phyloP scores from a whole-genome alignment of 495 filamentous ascomycete species.

The Aspergillus asperescens region DNA sequence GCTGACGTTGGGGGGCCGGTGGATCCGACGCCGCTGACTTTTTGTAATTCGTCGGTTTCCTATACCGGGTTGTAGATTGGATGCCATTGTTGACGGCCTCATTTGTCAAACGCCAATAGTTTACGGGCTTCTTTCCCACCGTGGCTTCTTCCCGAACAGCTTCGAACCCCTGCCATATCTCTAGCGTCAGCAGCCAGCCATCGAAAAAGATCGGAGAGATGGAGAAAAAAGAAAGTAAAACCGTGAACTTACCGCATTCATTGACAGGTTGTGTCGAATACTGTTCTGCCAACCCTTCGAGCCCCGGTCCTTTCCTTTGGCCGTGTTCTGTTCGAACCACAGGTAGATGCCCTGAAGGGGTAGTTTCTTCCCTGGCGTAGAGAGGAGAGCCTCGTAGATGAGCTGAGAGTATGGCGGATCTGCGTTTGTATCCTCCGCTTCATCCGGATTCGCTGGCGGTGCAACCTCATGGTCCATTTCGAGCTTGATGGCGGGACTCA shows the following conservation, averaged over 20 bases:
- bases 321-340: conserved; percentile 81
- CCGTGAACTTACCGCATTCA: conserved; percentile 81
- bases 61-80: conserved; percentile 70
- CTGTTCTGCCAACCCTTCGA: conserved; percentile 93
- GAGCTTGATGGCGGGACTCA: conserved; percentile 13
- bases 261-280: conserved; percentile 93
- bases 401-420: conserved; percentile 77
- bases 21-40: conserved; percentile 38
- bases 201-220: conserved; percentile 1
- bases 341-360: conserved; percentile 81
- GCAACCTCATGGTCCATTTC: conserved; percentile 15
- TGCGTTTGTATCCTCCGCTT: conserved; percentile 30
- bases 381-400: conserved; percentile 70
- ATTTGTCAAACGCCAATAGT: conserved; percentile 61
- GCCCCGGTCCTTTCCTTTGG: conserved; percentile 58
- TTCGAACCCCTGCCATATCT: conserved; percentile 54
- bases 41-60: conserved; percentile 49
- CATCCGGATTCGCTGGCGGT: conserved; percentile 9
- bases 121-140: conserved; percentile 54
- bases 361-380: conserved; percentile 58
- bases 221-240: conserved; percentile 8
- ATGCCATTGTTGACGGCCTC: conserved; percentile 58
- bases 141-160: conserved; percentile 46
- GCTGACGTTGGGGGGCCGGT: conserved; percentile 46
- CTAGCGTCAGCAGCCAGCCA: background rate